Conservation (phyloP, 2,329 filamentous ascomycete species). For the Colletotrichum sp. region DNA sequence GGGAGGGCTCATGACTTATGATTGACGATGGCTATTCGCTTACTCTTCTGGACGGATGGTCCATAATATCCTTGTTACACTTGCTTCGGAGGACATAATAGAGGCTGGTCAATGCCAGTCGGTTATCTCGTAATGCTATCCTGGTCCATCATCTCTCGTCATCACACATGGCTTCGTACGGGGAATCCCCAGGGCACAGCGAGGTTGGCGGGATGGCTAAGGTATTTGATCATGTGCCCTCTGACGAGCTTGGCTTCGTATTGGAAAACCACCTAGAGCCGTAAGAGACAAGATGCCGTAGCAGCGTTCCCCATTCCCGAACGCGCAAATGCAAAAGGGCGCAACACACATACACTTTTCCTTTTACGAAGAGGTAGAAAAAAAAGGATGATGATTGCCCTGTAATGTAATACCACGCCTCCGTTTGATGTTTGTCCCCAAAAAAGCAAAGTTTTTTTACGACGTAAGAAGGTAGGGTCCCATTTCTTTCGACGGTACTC, state of each 20-base stretch:
- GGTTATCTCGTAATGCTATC: neutral
- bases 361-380: neutral
- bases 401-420: conserved; percentile 24
- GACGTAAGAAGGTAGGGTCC: conserved; percentile 3
- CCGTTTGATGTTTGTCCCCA: conserved; percentile 22
- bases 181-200: conserved; percentile 14
- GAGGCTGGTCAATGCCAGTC: neutral
- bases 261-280: conserved; percentile 34
- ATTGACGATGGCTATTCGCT: neutral
- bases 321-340: conserved; percentile 48
- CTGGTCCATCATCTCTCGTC: neutral
- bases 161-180: neutral
- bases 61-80: neutral
- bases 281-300: conserved; percentile 34
- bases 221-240: conserved; percentile 37
- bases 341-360: conserved; percentile 8
- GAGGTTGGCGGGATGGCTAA: neutral
- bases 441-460: conserved; percentile 20
- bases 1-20: neutral
- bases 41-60: neutral
- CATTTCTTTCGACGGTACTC: neutral
- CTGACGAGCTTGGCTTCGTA: conserved; percentile 46
- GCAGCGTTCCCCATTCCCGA: conserved; percentile 50
- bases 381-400: conserved; percentile 23
- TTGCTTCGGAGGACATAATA: neutral